Conservation (phyloP, 371 early-diverging fungal genomes). For the Lichtheimia corymbifera region DNA sequence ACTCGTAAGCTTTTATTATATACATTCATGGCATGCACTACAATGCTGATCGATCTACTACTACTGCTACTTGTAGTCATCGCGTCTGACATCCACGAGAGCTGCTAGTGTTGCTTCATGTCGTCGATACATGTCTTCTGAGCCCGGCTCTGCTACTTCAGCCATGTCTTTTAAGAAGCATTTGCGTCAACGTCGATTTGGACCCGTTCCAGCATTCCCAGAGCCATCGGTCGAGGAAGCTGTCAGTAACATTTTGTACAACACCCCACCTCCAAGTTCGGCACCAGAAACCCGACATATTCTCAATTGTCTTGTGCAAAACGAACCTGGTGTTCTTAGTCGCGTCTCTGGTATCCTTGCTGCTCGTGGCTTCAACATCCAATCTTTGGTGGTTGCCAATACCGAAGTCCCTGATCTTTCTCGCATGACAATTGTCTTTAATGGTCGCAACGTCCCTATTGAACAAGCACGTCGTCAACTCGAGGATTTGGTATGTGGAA, state of each 20-base stretch:
- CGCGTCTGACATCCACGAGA: too few relatives aligned
- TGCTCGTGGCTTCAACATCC: conserved; percentile 96
- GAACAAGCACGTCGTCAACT: conserved; percentile 93
- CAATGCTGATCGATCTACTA: too few relatives aligned
- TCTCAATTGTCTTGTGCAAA: conserved; percentile 91
- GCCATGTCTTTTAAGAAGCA: conserved; percentile 60
- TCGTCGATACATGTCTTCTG: conserved; percentile 10
- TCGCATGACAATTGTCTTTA: conserved; percentile 94
- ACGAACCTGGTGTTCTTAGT: conserved; percentile 95
- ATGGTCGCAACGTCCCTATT: conserved; percentile 77
- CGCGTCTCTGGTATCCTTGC: conserved; percentile 92
- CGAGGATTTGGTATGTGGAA: conserved; percentile 78
- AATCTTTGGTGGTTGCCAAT: conserved; percentile 91
- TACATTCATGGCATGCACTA: too few relatives aligned
- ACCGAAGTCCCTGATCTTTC: conserved; percentile 93
- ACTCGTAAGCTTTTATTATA: not conserved
- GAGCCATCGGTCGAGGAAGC: conserved; percentile 77
- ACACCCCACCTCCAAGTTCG: conserved; percentile 72
- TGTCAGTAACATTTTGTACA: conserved; percentile 88
- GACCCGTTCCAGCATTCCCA: conserved; percentile 42
- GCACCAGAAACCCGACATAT: conserved; percentile 76
- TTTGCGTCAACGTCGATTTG: conserved; percentile 56
- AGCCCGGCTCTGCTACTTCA: conserved; percentile 43
- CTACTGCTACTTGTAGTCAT: too few relatives aligned
- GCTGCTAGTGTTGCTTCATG: too few relatives aligned